Evolutionary conservation across 768 basidiomycete species (phyloP), one percentile per base, ranked within the genome.

Genomic region (Crepidotus variabilis): DNA sequence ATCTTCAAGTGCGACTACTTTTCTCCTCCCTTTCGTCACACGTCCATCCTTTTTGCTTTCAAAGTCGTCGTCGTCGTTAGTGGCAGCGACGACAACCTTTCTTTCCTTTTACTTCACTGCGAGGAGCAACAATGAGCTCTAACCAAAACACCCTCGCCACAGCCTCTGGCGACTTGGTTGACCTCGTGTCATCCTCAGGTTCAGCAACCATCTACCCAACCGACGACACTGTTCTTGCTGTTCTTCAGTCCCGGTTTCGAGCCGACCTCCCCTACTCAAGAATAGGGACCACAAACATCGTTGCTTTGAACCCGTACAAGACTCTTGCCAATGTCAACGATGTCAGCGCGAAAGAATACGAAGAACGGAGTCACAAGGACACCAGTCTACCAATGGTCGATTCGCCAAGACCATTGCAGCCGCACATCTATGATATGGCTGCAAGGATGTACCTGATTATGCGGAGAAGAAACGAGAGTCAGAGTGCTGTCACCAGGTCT

Each of bases 261-360:
- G 81, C 84, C 7, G 94, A 97, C 71, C 72, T 89, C 48, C 89
- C 92, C 1, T 94, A 90, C 71, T 87, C 92, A 23, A 79, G 87
- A 60, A 79, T 93, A 55, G 86, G 85, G 36, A 69, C 86, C 24
- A 79, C 86, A 11, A 83, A 86, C 61, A 71, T 94, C 52, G 75
- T 96, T 65, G 85, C 86, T 54, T 81, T 96, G 62, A 98, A 97
- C 71, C 94, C 94, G 14, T 87, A 87, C 75, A 88, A 94, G 70
- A 76, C 84, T 2, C 83, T 96, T 47, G 88, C 88, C 50, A 92
- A 84, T 66, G 78, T 86, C 50, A 90, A 88, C 73, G 93, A 98
- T 67, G 78, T 81, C 65, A 88, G 81, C 63, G 88, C 92, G 8
- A 84, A 83, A 67, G 90, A 91, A 60, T 96, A 96, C 68, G 87